Conservation (phyloP, 805 yeast species). For the Yarrowia sp. region DNA sequence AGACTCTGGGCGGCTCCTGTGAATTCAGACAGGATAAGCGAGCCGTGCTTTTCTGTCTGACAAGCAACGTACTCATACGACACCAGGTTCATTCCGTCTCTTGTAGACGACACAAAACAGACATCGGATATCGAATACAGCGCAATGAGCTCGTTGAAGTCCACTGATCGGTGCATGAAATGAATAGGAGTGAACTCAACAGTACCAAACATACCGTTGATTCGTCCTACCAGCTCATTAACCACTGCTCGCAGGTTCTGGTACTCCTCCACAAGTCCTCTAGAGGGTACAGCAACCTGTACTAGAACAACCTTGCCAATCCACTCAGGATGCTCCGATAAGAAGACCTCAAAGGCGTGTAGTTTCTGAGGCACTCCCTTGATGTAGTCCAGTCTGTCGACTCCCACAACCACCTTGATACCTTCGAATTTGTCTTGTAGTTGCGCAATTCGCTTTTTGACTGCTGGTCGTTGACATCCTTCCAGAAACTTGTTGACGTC, state of each 20-base stretch:
- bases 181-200: slow-evolving; percentile 97
- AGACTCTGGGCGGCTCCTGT: slow-evolving; percentile 99
- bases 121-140: slow-evolving; percentile 83
- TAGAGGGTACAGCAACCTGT: slow-evolving; percentile 95
- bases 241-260: slow-evolving; percentile 91
- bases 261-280: slow-evolving; percentile 98
- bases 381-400: slow-evolving; percentile 92
- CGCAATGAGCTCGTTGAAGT: slow-evolving; percentile 87
- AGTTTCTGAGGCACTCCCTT: slow-evolving; percentile 97
- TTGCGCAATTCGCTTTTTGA: slow-evolving; percentile 61
- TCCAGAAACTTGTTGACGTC: slow-evolving; percentile 88
- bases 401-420: slow-evolving; percentile 88
- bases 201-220: slow-evolving; percentile 94
- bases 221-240: slow-evolving; percentile 93
- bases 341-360: slow-evolving; percentile 91
- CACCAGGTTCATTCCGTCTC: slow-evolving; percentile 98
- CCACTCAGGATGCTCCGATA: slow-evolving; percentile 95
- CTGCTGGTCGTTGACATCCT: slow-evolving; percentile 65
- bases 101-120: slow-evolving; percentile 87
- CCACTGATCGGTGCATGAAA: slow-evolving; percentile 87
- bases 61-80: slow-evolving; percentile 96
- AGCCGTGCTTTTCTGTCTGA: slow-evolving; percentile 81
- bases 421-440: slow-evolving; percentile 67
- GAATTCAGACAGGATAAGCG: slow-evolving; percentile 85
- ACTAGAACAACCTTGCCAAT: slow-evolving; percentile 93